phyloP scores from a whole-genome alignment of 1,139 yeast species.

The Kurtzmaniella natalensis region DNA sequence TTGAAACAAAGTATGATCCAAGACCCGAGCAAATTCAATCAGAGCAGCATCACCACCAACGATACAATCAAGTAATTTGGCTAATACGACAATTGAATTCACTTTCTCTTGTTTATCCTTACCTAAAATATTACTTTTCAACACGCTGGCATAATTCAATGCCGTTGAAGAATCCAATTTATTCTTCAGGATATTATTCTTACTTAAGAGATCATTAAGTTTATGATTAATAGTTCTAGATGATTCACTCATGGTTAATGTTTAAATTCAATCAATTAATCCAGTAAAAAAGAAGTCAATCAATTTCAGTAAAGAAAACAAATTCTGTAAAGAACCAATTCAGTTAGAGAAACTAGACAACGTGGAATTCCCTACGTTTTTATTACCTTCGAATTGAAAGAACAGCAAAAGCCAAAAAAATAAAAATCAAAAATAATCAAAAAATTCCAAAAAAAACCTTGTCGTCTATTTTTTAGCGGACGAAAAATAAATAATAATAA shows the following conservation, averaged over 20 bases:
- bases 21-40: conserved; percentile 31
- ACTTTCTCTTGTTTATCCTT: conserved; percentile 50
- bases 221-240: conserved; percentile 44
- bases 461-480: no score
- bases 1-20: conserved; percentile 40
- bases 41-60: conserved; percentile 36
- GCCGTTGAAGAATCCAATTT: conserved; percentile 36
- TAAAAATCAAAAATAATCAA: no score
- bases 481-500: no score
- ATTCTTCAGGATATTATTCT: conserved; percentile 24
- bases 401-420: no score
- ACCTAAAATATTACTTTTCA: conserved; percentile 39
- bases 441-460: no score
- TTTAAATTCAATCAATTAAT: no score
- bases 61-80: conserved; percentile 46
- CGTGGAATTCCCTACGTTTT: no score
- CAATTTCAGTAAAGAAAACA: no score
- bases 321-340: no score
- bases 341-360: no score
- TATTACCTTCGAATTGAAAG: no score
- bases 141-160: conserved; percentile 30
- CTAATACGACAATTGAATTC: conserved; percentile 50
- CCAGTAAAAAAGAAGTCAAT: no score
- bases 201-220: conserved; percentile 41
- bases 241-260: conserved; percentile 30